phyloP scores from a whole-genome alignment of 768 basidiomycete species.

The Strobilomyces confusus region DNA sequence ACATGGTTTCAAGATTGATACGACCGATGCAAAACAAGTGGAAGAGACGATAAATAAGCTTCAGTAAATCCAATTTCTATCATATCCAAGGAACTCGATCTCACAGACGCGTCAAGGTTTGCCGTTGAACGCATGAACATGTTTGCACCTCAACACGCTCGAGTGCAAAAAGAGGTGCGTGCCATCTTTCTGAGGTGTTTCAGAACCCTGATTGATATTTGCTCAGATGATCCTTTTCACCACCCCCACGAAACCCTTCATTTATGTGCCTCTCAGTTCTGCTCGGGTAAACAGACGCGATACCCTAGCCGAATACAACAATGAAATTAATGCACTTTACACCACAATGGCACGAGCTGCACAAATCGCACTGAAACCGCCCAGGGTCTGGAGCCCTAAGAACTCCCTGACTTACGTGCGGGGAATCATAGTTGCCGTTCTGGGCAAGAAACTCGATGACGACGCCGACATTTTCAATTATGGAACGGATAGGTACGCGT shows the following conservation, averaged over 20 bases:
- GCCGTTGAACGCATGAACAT: constrained; percentile 18
- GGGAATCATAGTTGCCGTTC: constrained; percentile 10
- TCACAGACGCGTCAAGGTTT: constrained; percentile 4
- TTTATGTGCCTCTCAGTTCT: neutral
- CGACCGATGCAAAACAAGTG: constrained; percentile 6
- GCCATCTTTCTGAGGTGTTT: neutral
- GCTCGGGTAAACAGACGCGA: constrained; percentile 8
- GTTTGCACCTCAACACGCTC: constrained; percentile 20
- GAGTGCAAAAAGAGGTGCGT: constrained; percentile 20
- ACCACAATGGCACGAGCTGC: neutral
- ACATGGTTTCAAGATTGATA: constrained; percentile 8
- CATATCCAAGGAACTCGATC: neutral
- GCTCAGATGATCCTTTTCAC: constrained; percentile 18
- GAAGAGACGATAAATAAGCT: constrained; percentile 12
- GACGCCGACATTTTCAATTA: constrained; percentile 8
- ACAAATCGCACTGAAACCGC: constrained; percentile 9
- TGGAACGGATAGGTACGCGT: constrained; percentile 9
- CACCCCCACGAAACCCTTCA: constrained; percentile 9
- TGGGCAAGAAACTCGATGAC: constrained; percentile 12
- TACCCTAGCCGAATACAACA: constrained; percentile 9
- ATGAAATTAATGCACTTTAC: constrained; percentile 15
- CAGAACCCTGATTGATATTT: neutral
- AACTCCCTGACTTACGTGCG: constrained; percentile 13
- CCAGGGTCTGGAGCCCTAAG: constrained; percentile 15
- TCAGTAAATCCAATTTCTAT: constrained; percentile 3